Conservation (phyloP, 163 green algal species). For the Coccomyxa subellipsoidea region DNA sequence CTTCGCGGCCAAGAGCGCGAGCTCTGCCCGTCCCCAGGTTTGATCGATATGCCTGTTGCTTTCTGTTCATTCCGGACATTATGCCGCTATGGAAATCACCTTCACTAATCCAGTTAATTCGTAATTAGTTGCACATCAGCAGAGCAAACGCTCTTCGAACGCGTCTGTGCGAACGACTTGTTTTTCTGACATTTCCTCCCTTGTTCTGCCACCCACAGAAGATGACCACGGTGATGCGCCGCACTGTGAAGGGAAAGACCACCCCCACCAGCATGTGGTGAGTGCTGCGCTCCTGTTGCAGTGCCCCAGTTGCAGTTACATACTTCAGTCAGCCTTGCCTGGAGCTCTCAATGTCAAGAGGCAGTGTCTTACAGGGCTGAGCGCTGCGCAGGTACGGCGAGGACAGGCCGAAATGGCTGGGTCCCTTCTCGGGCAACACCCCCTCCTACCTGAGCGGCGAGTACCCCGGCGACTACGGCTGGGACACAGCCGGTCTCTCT, state of each 20-base stretch:
- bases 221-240: conserved; percentile 25
- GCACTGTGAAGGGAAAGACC: conserved; percentile 26
- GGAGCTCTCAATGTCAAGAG: too few relatives aligned
- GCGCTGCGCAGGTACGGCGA: conserved; percentile 31
- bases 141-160: too few relatives aligned
- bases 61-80: background rate
- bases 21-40: background rate
- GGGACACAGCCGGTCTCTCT: conserved; percentile 84
- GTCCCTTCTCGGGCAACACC: conserved; percentile 56
- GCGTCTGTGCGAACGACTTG: too few relatives aligned
- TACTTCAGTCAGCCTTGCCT: too few relatives aligned
- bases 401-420: conserved; percentile 70
- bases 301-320: too few relatives aligned
- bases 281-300: background rate
- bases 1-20: background rate
- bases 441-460: conserved; percentile 69
- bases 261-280: conserved; percentile 19
- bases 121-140: too few relatives aligned
- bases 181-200: too few relatives aligned
- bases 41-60: background rate
- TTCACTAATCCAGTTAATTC: too few relatives aligned
- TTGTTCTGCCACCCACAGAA: too few relatives aligned
- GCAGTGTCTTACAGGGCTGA: background rate
- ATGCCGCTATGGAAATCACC: background rate
- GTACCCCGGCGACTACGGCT: conserved; percentile 80